These are phyloP conservation scores for Baeospora myosura DNA, from an alignment of 1,284 basidiomycete species.

Conservation along the genomic window DNA sequence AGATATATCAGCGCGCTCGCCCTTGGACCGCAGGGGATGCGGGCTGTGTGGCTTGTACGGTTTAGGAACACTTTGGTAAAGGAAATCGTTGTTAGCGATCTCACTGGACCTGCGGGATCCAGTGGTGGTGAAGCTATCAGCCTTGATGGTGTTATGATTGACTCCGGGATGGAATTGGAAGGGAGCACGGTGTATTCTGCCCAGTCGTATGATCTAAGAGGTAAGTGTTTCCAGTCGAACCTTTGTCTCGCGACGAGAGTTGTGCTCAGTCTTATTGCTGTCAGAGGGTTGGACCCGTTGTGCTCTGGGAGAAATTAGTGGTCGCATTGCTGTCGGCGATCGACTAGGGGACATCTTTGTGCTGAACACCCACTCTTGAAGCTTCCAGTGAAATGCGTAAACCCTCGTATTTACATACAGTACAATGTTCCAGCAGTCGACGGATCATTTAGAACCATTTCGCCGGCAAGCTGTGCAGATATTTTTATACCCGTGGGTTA, in stretches of 20 bases:
- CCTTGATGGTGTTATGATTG: slow-evolving; percentile 3
- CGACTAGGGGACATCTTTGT: slow-evolving; percentile 35
- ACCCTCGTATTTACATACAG: too few species aligned
- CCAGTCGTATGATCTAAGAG: slow-evolving; percentile 42
- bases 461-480: too few species aligned
- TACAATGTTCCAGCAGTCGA: too few species aligned
- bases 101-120: slow-evolving; percentile 2
- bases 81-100: slow-evolving; percentile 29
- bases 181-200: slow-evolving; percentile 31
- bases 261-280: slow-evolving; percentile 3
- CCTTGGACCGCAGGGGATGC: slow-evolving; percentile 35
- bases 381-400: too few species aligned
- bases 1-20: slow-evolving; percentile 39
- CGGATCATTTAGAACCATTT: too few species aligned
- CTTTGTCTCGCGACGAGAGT: background rate
- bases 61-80: slow-evolving; percentile 29
- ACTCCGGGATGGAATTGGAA: slow-evolving; percentile 21
- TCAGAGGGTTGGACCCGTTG: slow-evolving; percentile 41
- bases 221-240: slow-evolving; percentile 21
- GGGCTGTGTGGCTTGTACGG: slow-evolving; percentile 47
- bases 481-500: too few species aligned
- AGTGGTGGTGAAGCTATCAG: slow-evolving; percentile 1
- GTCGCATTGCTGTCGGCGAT: slow-evolving; percentile 37
- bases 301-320: slow-evolving; percentile 39
- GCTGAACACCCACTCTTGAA: too few species aligned